phyloP scores from a whole-genome alignment of 2,329 filamentous ascomycete genomes.

The Phialophora expanda region DNA sequence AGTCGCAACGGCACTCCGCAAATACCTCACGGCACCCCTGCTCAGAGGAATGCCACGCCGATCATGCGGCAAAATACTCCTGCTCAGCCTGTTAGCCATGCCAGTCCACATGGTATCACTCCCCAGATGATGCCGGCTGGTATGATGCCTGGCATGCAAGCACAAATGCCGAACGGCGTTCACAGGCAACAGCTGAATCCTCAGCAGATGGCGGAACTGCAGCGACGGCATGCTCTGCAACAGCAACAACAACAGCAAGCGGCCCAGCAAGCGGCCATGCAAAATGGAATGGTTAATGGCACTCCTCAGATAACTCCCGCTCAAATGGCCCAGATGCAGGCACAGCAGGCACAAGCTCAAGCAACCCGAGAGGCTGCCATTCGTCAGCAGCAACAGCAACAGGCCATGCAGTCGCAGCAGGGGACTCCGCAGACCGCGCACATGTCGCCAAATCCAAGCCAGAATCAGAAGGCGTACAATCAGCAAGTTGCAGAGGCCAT shows the following conservation, averaged over 20 bases:
- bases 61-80: slow-evolving; percentile 56
- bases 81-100: slow-evolving; percentile 53
- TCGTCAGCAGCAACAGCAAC: slow-evolving; percentile 42
- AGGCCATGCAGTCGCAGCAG: slow-evolving; percentile 41
- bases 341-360: slow-evolving; percentile 41
- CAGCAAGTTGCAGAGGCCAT: slow-evolving; percentile 33
- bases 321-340: slow-evolving; percentile 38
- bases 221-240: slow-evolving; percentile 51
- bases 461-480: slow-evolving; percentile 34
- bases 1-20: slow-evolving; percentile 57
- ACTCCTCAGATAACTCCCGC: slow-evolving; percentile 45
- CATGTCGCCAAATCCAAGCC: slow-evolving; percentile 41
- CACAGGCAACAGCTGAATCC: slow-evolving; percentile 45
- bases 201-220: slow-evolving; percentile 51
- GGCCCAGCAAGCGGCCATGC: slow-evolving; percentile 43
- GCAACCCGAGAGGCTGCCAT: slow-evolving; percentile 42
- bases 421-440: slow-evolving; percentile 38
- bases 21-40: slow-evolving; percentile 54
- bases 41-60: slow-evolving; percentile 54
- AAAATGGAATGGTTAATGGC: slow-evolving; percentile 45
- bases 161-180: slow-evolving; percentile 48
- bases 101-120: slow-evolving; percentile 52
- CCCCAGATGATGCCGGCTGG: slow-evolving; percentile 52
- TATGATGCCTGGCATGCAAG: slow-evolving; percentile 50
- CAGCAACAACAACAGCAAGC: slow-evolving; percentile 49